Evolutionary conservation across 2,329 filamentous ascomycete species (phyloP).

Genomic region (Chrysoporthe austroafricana): DNA sequence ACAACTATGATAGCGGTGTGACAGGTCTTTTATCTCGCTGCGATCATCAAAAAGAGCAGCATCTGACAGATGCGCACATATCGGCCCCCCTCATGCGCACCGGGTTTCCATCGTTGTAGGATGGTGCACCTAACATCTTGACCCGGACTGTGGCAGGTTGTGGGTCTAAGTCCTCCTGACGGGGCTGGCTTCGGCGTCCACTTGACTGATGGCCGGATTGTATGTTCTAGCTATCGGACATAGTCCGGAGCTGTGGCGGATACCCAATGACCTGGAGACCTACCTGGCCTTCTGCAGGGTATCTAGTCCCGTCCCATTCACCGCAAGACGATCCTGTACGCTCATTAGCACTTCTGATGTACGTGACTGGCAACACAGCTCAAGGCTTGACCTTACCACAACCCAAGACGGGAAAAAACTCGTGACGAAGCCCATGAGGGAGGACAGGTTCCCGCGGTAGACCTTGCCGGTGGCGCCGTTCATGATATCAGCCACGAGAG

Average conservation of each 20-base stretch:
- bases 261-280: neutral
- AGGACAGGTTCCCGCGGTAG: neutral
- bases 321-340: neutral
- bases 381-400: neutral
- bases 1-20: neutral
- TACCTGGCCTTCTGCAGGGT: neutral
- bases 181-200: neutral
- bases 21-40: neutral
- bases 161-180: neutral
- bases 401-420: neutral
- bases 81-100: neutral
- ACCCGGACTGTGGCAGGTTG: too few relatives aligned
- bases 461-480: neutral
- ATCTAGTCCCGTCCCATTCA: neutral
- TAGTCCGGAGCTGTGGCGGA: too few relatives aligned
- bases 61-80: neutral
- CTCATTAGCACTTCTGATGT: neutral
- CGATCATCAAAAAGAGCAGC: neutral
- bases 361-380: too few relatives aligned
- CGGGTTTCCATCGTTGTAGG: neutral
- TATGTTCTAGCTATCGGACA: neutral
- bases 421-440: neutral
- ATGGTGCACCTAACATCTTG: too few relatives aligned
- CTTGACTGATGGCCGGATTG: neutral
- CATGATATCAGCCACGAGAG: neutral